phyloP scores from a whole-genome alignment of 371 early-diverging fungal genomes.

The Smittium culicis region DNA sequence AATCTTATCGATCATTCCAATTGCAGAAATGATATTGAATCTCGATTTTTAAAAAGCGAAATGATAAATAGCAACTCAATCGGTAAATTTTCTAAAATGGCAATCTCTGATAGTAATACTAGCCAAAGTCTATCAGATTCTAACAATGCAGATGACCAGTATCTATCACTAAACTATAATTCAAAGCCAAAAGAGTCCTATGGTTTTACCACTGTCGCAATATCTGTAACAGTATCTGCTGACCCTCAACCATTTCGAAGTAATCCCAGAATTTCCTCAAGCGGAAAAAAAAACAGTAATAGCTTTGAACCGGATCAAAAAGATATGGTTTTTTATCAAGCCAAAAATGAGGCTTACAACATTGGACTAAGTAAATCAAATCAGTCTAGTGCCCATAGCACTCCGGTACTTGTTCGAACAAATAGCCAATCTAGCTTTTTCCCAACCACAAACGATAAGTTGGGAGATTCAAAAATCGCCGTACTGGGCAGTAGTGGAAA shows the following conservation, averaged over 20 bases:
- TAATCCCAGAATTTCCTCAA: background rate
- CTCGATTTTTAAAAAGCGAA: background rate
- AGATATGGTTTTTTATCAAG: background rate
- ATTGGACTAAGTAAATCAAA: background rate
- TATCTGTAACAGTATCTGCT: background rate
- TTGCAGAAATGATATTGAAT: background rate
- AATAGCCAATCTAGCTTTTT: background rate
- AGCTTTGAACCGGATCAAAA: background rate
- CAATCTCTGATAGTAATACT: background rate
- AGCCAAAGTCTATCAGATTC: background rate
- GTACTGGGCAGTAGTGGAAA: conserved; percentile 3
- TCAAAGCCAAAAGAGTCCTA: background rate
- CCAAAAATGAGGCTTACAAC: background rate
- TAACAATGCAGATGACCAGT: too few species aligned
- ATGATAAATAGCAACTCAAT: background rate
- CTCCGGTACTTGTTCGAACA: background rate
- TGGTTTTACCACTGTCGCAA: background rate
- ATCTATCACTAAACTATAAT: too few species aligned
- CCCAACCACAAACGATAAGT: background rate
- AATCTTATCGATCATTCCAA: background rate
- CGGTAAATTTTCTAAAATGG: background rate
- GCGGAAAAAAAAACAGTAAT: background rate
- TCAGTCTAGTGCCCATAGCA: background rate
- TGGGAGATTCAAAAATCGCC: background rate
- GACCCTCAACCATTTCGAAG: background rate